Conservation (phyloP, 2,329 filamentous ascomycete genomes). For the Rhexocercosporidium sp. region DNA sequence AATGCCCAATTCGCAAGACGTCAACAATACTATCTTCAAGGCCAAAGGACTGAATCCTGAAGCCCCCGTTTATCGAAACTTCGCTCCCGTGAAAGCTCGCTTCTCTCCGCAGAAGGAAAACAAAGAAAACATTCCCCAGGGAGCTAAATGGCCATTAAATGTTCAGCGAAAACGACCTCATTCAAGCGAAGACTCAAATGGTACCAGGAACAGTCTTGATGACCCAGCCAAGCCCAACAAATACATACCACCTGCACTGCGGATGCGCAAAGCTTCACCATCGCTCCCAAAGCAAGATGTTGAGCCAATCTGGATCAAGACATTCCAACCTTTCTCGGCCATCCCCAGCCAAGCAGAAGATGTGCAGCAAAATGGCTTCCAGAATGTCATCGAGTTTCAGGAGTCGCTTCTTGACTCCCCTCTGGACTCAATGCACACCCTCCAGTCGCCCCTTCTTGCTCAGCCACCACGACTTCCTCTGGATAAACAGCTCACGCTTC, state of each 20-base stretch:
- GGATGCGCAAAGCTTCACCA: background rate
- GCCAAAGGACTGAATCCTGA: conserved; percentile 30
- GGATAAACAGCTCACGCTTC: background rate
- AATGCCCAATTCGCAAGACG: background rate
- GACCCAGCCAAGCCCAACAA: conserved; percentile 13
- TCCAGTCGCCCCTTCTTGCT: background rate
- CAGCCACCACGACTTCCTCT: background rate
- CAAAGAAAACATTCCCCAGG: conserved; percentile 10
- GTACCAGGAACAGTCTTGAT: background rate
- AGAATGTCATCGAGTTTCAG: background rate
- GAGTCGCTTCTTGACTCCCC: background rate
- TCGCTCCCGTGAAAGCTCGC: background rate
- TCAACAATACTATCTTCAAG: background rate
- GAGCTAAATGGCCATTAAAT: conserved; percentile 11
- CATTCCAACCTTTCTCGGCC: background rate
- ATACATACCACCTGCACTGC: conserved; percentile 20
- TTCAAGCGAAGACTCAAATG: background rate
- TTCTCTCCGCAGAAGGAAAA: conserved; percentile 11
- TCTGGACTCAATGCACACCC: background rate
- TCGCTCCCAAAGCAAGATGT: background rate
- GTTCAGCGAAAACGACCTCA: conserved; percentile 9
- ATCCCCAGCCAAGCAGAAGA: background rate
- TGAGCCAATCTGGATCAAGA: conserved; percentile 23
- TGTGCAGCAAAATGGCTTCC: background rate
- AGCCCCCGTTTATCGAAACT: conserved; percentile 26